Evolutionary conservation across 78 protist genomes (phyloP).

Genomic region (slime mould (Dictyostelium discoideum)): DNA sequence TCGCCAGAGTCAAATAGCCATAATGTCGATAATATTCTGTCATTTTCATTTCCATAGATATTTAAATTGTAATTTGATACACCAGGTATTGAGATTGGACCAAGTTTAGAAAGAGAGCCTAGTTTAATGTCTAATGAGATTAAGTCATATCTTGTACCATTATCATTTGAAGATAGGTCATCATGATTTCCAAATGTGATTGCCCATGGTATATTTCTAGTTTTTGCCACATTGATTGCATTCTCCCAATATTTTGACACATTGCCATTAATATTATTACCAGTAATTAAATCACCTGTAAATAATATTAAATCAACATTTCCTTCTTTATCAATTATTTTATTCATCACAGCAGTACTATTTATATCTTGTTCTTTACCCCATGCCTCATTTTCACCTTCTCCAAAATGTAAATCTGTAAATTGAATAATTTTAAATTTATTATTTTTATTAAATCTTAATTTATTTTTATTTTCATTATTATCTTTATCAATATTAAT

Average conservation of each 20-base stretch:
- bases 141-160: constrained; percentile 32
- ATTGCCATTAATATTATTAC: constrained; percentile 67
- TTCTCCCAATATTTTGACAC: constrained; percentile 65
- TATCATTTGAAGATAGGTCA: constrained; percentile 6
- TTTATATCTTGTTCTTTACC: constrained; percentile 63
- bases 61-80: constrained; percentile 55
- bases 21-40: not conserved
- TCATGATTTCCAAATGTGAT: constrained; percentile 76
- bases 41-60: not conserved
- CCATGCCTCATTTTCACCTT: constrained; percentile 56
- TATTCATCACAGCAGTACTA: constrained; percentile 19
- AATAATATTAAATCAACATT: constrained; percentile 52
- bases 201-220: constrained; percentile 50
- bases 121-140: not conserved
- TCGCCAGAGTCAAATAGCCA: constrained; percentile 67
- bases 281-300: constrained; percentile 81
- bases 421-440: constrained; percentile 63
- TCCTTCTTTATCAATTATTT: constrained; percentile 29
- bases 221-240: not conserved
- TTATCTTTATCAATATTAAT: not conserved
- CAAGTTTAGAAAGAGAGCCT: constrained; percentile 35
- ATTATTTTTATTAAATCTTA: constrained; percentile 22
- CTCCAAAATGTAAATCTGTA: constrained; percentile 77
- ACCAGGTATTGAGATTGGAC: constrained; percentile 32
- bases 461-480: not conserved